Base-by-base conservation (phyloP, 441 rosid genomes). In the Metrosideros polymorpha region DNA sequence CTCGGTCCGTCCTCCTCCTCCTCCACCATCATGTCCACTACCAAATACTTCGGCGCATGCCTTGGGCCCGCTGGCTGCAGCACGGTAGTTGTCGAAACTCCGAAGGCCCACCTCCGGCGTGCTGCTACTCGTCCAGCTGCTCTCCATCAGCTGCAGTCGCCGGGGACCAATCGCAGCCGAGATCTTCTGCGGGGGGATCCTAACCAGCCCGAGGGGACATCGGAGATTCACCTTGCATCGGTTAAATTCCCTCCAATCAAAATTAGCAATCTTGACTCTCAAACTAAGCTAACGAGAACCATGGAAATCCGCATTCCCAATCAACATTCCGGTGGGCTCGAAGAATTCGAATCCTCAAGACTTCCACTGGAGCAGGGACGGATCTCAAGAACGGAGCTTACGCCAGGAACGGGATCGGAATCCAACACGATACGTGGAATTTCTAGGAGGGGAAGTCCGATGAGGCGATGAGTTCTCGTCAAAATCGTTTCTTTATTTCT, bases 1-100 rank as follows among this genome's bases (percentile, higher is more conserved):
- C 99, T 98, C 4, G 99, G 97, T 6, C 99, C 98, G 56, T 97
- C 99, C 86, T 96, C 99, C 90, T 94, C 93, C 92, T 96, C 96
- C 91, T 97, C 99, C 50, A 95, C 82, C 83, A 92, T 88, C 47
- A 96, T 96, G 90, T 94, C 94, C 87, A 97, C 98, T 76, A 92
- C 96, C 82, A 97, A 93, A 84, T 95, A 96, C 83, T 93, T 91
- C n/a, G 99, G 99, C 53, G 99, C 99, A 17, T 94, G 94, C 90
- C 98, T 93, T 30, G 98, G 98, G 56, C 98, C 98, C 71, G 86
- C 95, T 90, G 89, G 91, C 45, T 82, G 88, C 2, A 87, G 45
- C 43, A 82, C 9, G 85, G 87, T 86, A 84, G 91, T 87, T 88
- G 92, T 42, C 84, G 93, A 17, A 87, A 57, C 49, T 88, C 83